Evolutionary conservation across 1,284 basidiomycete genomes (phyloP).

Genomic region (Kwoniella shivajii): DNA sequence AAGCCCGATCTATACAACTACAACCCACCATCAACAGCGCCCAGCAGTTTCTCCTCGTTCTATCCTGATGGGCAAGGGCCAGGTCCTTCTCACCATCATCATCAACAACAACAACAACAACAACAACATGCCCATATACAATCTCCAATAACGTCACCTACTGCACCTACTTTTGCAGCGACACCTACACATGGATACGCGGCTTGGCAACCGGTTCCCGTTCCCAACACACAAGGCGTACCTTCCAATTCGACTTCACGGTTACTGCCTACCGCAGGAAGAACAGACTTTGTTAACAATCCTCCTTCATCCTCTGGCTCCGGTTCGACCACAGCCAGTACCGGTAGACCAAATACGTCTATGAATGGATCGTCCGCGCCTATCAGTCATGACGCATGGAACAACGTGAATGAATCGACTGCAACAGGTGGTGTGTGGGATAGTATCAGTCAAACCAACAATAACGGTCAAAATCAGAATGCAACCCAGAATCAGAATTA

Average conservation of each 20-base stretch:
- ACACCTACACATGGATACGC: constrained; percentile 10
- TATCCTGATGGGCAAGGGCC: constrained; percentile 5
- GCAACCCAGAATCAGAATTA: constrained; percentile 1
- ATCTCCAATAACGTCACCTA: constrained; percentile 10
- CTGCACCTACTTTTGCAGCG: constrained; percentile 2
- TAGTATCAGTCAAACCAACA: too few species aligned
- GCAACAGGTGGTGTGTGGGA: constrained; percentile 14
- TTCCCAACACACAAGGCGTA: background rate
- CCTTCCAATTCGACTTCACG: constrained; percentile 6
- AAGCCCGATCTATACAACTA: constrained; percentile 22
- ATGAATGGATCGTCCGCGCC: too few species aligned
- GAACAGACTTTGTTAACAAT: constrained; percentile 6
- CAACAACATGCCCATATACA: background rate
- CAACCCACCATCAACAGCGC: constrained; percentile 16
- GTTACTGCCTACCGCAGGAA: constrained; percentile 2
- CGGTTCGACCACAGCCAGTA: constrained; percentile 4
- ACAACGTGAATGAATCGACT: background rate
- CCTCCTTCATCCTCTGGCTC: constrained; percentile 19
- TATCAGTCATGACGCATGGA: too few species aligned
- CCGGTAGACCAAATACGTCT: background rate
- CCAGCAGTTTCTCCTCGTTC: constrained; percentile 16
- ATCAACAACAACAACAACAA: background rate
- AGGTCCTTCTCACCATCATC: background rate
- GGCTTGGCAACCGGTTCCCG: constrained; percentile 8
- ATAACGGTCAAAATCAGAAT: too few species aligned